Base-by-base conservation (phyloP, 2,329 filamentous ascomycete species). In the Microdochium paspali region DNA sequence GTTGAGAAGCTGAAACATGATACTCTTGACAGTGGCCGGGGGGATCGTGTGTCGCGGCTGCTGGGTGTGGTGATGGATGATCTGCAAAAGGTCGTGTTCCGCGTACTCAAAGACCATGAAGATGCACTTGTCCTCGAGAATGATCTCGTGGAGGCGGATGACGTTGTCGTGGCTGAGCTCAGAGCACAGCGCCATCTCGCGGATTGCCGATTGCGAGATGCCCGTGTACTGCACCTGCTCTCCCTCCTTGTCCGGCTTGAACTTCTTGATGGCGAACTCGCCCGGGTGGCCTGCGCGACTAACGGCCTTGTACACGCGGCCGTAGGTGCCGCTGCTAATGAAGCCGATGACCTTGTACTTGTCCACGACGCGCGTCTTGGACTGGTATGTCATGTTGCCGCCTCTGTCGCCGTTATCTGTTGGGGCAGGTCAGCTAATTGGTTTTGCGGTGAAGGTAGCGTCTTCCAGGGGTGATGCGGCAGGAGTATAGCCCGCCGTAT, bases 81-180 rank as follows among this genome's bases (percentile, higher is more conserved):
- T 97, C 65, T 98, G 93, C 4, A 98, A 74, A 31, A 98, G 71
- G 66, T 98, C 93, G 65, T 98, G 93, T 67, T 98, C 93, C 55
- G 93, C 93, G 65, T 95, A 98, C 66, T 97, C 93, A 58, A 98
- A 97, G 2, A 98, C 90, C 86, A 98, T 98, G 68, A 90, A 98
- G 64, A 98, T 97, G 70, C 90, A 96, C 71, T 97, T 97, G 66
- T 95, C 90, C 68, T 98, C 91, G 3, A 98, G 76, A 58, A 98
- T 95, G 59, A 95, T 97, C 67, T 98, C 93, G 51, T 91, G 82
- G 1, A 96, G 80, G 50, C 85, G 82, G 55, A 98, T 91, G 28
- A 98, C 84, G 62, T 97, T 97, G 48, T 80, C 73, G 64, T 98
- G 90, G 49, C 79, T 82, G 24, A 98, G 76, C 63, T 98, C 93